Conservation (phyloP, 176 grass and related monocot species). For the Phoenix dactylifera region DNA sequence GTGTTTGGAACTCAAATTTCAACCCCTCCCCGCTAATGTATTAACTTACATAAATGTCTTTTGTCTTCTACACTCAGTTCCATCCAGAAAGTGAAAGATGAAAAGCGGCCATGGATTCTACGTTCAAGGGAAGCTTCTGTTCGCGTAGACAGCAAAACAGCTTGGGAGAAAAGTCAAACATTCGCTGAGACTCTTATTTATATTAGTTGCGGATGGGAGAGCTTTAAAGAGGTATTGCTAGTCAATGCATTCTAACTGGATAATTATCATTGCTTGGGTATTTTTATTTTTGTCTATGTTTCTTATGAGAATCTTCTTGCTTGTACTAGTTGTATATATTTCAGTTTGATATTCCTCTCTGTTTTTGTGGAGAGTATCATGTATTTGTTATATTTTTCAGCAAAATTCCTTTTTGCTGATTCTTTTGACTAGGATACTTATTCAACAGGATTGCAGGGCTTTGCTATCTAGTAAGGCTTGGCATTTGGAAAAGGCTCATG, state of each 20-base stretch:
- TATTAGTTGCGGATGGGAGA: slow-evolving; percentile 97
- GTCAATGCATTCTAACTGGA: background rate
- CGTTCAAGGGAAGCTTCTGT: slow-evolving; percentile 76
- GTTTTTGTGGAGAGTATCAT: too few species aligned
- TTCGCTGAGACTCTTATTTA: slow-evolving; percentile 86
- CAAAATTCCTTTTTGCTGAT: background rate
- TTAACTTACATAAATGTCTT: slow-evolving; percentile 7
- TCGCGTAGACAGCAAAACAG: slow-evolving; percentile 51
- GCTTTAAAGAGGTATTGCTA: slow-evolving; percentile 73
- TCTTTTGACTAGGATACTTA: slow-evolving; percentile 4
- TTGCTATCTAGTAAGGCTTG: slow-evolving; percentile 70
- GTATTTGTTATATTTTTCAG: too few species aligned
- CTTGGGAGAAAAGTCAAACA: slow-evolving; percentile 39
- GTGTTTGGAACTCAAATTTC: too few species aligned
- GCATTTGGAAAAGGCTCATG: slow-evolving; percentile 89
- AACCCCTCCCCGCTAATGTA: background rate
- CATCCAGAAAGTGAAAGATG: slow-evolving; percentile 61
- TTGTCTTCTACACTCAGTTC: slow-evolving; percentile 41
- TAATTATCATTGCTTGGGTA: background rate
- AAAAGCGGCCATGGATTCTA: slow-evolving; percentile 95
- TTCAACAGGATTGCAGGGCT: slow-evolving; percentile 70
- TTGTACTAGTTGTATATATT: too few species aligned
- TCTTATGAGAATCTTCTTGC: background rate
- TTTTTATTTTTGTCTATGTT: background rate
- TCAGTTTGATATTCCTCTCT: too few species aligned